Percentiles rank a stretch among this genome's conserved stretches.
Evolutionary conservation across 129 eudicot species (phyloP).

Genomic region (Daucus carota): DH1_v3.0 NC_030382.2:38394501-38395000

Average conservation of each 20-base stretch:
- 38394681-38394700: background rate
- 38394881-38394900: background rate
- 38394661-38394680: conserved; percentile 98
- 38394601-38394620: conserved; percentile 91
- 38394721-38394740: background rate
- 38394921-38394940: background rate
- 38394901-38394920: background rate
- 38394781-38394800: background rate
- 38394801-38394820: background rate
- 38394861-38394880: background rate
- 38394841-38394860: background rate
- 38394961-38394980: too few species aligned
- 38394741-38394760: too few species aligned
- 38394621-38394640: conserved; percentile 90
- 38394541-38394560: background rate
- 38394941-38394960: background rate
- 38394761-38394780: background rate
- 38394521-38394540: background rate
- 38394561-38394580: conserved; percentile 79
- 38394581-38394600: conserved; percentile 94
- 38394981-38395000: too few species aligned
- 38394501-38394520: background rate
- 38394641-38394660: conserved; percentile 98
- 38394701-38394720: background rate
- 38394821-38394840: too few species aligned